Evolutionary conservation across 2,329 filamentous ascomycete genomes (phyloP).

Genomic region (Ophiocordyceps polyrhachis-furcata): DNA sequence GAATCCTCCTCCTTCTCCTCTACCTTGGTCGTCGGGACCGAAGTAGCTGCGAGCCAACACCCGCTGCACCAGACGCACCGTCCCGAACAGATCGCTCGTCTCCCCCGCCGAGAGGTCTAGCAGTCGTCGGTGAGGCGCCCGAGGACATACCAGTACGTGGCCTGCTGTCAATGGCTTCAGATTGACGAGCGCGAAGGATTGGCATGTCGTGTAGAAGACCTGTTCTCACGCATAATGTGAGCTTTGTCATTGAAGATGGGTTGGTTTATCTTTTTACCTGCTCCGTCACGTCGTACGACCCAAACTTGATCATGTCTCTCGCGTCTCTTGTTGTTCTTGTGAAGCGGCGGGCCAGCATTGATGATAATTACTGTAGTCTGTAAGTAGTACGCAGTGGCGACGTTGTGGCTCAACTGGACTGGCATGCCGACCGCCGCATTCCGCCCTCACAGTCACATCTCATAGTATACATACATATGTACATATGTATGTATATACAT

Average conservation of each 20-base stretch:
- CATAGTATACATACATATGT: too few relatives aligned
- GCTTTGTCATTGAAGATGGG: neutral
- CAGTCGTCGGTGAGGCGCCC: conserved; percentile 48
- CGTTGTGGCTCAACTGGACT: too few relatives aligned
- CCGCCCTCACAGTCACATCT: too few relatives aligned
- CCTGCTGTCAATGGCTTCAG: conserved; percentile 86
- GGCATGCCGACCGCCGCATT: too few relatives aligned
- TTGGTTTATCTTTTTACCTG: conserved; percentile 42
- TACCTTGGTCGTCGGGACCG: conserved; percentile 11
- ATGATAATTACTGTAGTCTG: too few relatives aligned
- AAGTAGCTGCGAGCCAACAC: conserved; percentile 50
- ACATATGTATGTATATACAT: too few relatives aligned
- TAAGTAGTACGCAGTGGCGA: neutral
- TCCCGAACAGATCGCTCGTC: conserved; percentile 65
- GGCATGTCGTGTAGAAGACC: conserved; percentile 71
- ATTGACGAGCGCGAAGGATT: conserved; percentile 82
- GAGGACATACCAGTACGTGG: conserved; percentile 79
- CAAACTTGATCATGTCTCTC: conserved; percentile 39
- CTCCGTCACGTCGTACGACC: conserved; percentile 55
- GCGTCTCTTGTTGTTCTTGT: conserved; percentile 8
- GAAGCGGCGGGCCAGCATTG: conserved; percentile 1
- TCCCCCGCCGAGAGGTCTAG: conserved; percentile 55
- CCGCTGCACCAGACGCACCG: conserved; percentile 63
- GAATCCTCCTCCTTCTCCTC: conserved; percentile 47
- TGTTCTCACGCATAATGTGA: conserved; percentile 15